Percentiles rank a stretch among this genome's conserved stretches.
phyloP scores from a whole-genome alignment of 176 grass and related monocot species.

The Cenchrus americanus region DNA sequence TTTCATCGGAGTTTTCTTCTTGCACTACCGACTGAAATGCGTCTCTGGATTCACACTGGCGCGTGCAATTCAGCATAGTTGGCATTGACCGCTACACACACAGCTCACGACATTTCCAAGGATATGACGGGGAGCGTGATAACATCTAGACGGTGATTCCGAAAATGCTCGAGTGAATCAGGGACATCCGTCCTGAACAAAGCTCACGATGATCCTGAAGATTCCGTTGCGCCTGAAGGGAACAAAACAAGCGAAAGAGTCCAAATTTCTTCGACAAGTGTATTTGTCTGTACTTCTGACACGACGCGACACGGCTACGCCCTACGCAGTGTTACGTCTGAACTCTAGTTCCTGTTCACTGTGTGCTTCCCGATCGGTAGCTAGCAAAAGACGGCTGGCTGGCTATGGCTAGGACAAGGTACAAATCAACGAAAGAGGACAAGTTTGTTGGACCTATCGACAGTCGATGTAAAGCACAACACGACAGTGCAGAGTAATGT shows the following conservation, averaged over 20 bases:
- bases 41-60: slow-evolving; percentile 26
- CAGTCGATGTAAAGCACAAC: slow-evolving; percentile 36
- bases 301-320: background rate
- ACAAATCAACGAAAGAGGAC: slow-evolving; percentile 10
- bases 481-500: background rate
- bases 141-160: slow-evolving; percentile 13
- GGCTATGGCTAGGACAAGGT: background rate
- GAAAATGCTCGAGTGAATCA: background rate
- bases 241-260: slow-evolving; percentile 13
- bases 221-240: slow-evolving; percentile 18
- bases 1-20: background rate
- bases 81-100: slow-evolving; percentile 17
- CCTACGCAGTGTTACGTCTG: background rate
- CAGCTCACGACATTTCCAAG: slow-evolving; percentile 21
- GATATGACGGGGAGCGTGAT: slow-evolving; percentile 25
- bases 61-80: background rate
- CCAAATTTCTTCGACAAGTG: slow-evolving; percentile 21
- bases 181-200: background rate
- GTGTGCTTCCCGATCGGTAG: slow-evolving; percentile 36
- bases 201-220: slow-evolving; percentile 2
- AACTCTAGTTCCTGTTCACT: slow-evolving; percentile 8
- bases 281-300: slow-evolving; percentile 9
- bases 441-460: slow-evolving; percentile 37
- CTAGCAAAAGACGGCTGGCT: slow-evolving; percentile 8
- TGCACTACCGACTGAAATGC: background rate